Evolutionary conservation across 2,329 filamentous ascomycete species (phyloP), one percentile per base, ranked within the genome.

Genomic region (Juglanconis juglandina): DNA sequence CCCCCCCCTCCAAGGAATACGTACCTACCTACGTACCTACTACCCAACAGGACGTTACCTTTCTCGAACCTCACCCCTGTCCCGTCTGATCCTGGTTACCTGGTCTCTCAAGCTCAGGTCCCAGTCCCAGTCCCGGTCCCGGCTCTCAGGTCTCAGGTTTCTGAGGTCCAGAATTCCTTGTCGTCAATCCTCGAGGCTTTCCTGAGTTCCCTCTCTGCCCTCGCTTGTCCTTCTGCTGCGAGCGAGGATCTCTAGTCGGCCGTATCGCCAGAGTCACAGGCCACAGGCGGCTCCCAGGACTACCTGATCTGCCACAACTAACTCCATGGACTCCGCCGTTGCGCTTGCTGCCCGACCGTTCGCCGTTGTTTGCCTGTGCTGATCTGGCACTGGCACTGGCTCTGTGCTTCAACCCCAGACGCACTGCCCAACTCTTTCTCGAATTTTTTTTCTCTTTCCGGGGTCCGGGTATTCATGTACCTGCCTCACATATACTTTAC

Each of bases 401-500:
- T 60, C 52, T 44, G 58, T 53, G 54, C 59, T 53, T 51, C 48
- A 39, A 47, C 50, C 59, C 59, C 54, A 57, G 54, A 57, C 59
- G 49, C 55, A 58, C 55, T 62, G 49, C 56, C 57, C 59, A 46
- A 57, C 59, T 63, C 51, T 58, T 64, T 62, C 60, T 60, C 60
- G 60, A 56, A 64, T 60, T 64, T 32, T 56, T 39, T 60, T 63
- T 59, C 51, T 59, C 39, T 56, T 53, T 49, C 57, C 42, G 53
- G 61, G 58, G 51, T 58, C 61, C 33, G 47, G 61, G 65, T 71
- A 69, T 73, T 68, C 66, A 74, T 75, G 73, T 73, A 73, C 61
- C 49, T 60, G 47, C 56, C 58, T 59, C 56, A 62, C 71, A 72
- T 73, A 70, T 78, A 77, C 79, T 77, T 73, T 70, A 69, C 69